Evolutionary conservation across 352 stramenopile genomes (phyloP), one percentile per base, ranked within the genome.

Genomic region (Phytophthora chlamydospora): DNA sequence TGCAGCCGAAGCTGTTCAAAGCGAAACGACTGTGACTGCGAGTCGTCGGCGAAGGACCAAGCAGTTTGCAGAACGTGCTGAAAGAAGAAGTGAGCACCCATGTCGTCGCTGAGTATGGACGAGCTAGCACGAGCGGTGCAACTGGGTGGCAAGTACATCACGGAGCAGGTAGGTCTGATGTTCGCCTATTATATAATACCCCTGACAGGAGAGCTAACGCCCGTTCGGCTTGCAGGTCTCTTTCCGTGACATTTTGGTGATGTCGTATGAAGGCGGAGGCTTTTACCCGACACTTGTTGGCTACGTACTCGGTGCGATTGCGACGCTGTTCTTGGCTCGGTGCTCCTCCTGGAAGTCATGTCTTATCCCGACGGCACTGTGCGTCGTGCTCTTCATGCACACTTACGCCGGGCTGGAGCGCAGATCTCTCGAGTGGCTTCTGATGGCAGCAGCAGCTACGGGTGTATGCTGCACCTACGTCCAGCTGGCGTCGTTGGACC

Each of bases 381-480:
- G 68, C 44, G 9, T 68, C 10, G 14, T 77, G 42, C 36, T 73
- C 16, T 66, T 80, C n/a, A 29, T 60, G 14, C 65, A 75, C 34
- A 75, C 58, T 16, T 27, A 72, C 3, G 17, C 62, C 34, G 32
- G 19, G 9, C 48, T 71, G 0, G 54, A 70, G 14, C 47, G 44
- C 21, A 71, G 62, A 31, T 63, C 60, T 16, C 45, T 71, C 19
- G 64, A 83, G 48, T 78, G 71, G 40, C 6, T 71, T 9, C 58
- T 89, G 17, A 59, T 59, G n/a, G 49, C 87, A 27, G 68, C 78
- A 8, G 59, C 42, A 17, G n/a, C 72, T 38, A 76, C 73, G 3
- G 82, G 82, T 33, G 59, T 76, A 12, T 72, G 65, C 21, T 91
- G 80, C 42, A 89, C 80, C 13, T 86, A 80, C 50, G 65, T 86